phyloP scores from a whole-genome alignment of 2,329 filamentous ascomycete species.

The Claviceps sp. region DNA sequence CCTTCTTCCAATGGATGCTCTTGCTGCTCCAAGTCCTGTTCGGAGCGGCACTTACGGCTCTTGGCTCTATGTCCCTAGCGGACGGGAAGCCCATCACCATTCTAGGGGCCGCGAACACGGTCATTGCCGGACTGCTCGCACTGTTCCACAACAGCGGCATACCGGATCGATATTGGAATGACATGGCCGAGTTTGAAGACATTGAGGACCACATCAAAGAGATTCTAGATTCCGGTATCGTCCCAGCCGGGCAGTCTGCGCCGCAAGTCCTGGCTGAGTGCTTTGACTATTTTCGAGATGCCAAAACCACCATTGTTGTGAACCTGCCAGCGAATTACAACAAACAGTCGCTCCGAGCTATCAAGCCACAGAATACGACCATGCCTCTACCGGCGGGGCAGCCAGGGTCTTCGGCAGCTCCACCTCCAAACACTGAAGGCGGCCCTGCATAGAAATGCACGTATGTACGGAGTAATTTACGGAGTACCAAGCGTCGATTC shows the following conservation, averaged over 20 bases:
- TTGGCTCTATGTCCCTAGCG: slow-evolving; percentile 28
- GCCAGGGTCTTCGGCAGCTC: neutral
- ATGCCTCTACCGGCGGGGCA: neutral
- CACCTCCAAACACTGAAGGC: neutral
- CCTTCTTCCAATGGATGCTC: slow-evolving; percentile 28
- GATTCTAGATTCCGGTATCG: slow-evolving; percentile 33
- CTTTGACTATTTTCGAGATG: slow-evolving; percentile 30
- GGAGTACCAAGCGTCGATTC: too few relatives aligned
- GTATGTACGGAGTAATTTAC: too few relatives aligned
- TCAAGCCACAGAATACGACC: neutral
- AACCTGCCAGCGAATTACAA: slow-evolving; percentile 33
- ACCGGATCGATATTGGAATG: slow-evolving; percentile 35
- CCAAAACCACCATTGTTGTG: slow-evolving; percentile 32
- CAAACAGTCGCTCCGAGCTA: slow-evolving; percentile 8
- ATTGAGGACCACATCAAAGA: slow-evolving; percentile 37
- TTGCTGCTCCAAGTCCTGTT: slow-evolving; percentile 36
- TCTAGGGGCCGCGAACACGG: slow-evolving; percentile 37
- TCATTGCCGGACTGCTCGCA: slow-evolving; percentile 35
- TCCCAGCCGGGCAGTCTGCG: slow-evolving; percentile 26
- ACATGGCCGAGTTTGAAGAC: slow-evolving; percentile 34
- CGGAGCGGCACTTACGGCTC: slow-evolving; percentile 34
- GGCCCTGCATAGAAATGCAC: neutral
- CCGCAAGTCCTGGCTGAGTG: slow-evolving; percentile 35
- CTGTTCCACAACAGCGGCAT: slow-evolving; percentile 40
- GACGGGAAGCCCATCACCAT: slow-evolving; percentile 30